These are phyloP conservation scores for Arthrobotrys musiformis DNA, from an alignment of 2,329 filamentous ascomycete species.

Conservation along the genomic window DNA sequence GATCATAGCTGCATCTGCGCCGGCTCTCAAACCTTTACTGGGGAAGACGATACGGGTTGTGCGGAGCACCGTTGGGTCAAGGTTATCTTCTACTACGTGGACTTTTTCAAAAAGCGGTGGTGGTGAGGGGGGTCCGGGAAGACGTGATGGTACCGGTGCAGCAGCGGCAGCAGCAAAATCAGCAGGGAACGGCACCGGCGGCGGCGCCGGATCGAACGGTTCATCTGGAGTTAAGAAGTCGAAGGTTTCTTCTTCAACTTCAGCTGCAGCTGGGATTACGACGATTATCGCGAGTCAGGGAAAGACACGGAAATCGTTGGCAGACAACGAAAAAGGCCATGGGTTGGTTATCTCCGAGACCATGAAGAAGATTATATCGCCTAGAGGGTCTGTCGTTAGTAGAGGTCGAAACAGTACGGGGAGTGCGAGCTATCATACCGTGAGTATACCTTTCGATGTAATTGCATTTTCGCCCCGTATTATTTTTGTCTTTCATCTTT, in stretches of 20 bases:
- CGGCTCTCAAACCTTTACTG: conserved; percentile 41
- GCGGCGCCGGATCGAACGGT: conserved; percentile 2
- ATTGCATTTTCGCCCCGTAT: background rate
- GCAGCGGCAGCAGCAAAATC: too few relatives aligned
- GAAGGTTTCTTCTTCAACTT: too few relatives aligned
- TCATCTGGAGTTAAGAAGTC: conserved; percentile 19
- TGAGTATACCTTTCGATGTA: background rate
- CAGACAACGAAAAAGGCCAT: conserved; percentile 1
- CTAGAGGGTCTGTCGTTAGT: background rate
- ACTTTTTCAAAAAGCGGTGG: conserved; percentile 4
- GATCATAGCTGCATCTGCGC: conserved; percentile 54
- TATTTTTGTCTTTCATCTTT: background rate
- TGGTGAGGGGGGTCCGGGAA: background rate
- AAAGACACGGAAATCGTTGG: background rate
- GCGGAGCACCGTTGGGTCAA: conserved; percentile 30
- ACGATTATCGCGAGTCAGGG: background rate
- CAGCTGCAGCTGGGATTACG: conserved; percentile 6
- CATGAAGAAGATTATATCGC: conserved; percentile 43
- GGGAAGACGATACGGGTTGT: conserved; percentile 38
- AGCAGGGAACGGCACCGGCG: too few relatives aligned
- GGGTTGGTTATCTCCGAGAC: conserved; percentile 27
- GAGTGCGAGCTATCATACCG: conserved; percentile 39
- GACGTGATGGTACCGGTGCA: too few relatives aligned
- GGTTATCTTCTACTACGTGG: conserved; percentile 24
- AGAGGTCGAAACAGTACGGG: conserved; percentile 11